Base-by-base conservation (phyloP, 2,329 filamentous ascomycete genomes). In the Claviceps monticola region DNA sequence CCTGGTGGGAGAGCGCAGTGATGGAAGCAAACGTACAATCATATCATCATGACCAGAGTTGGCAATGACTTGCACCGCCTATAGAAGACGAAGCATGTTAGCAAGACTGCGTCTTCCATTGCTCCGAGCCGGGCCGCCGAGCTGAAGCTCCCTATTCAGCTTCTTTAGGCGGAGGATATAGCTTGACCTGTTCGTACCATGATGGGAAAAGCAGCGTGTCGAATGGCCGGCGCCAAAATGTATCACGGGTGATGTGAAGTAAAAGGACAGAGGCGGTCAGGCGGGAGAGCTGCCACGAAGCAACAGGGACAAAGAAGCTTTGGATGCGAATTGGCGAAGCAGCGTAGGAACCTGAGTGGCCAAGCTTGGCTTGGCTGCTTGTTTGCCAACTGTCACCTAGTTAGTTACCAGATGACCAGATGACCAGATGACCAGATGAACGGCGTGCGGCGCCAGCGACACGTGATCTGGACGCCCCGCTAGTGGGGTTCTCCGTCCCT, bases 41-140 rank as follows among this genome's bases (percentile, higher is more conserved):
- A 97, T 97, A 69, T 96, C 91, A 84, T 97, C 91, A 75, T 98
- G 93, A 65, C 70, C 69, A 49, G 70, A 68, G 61, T 71, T 73
- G 52, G 68, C 63, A 58, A 73, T 71, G 54, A 71, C 68, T 62
- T 72, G 70, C 56, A 69, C 61, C 57, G 70, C 65, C 69, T 71
- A 55, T 48, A 50, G 46, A 53, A 51, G 23, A 14, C 3, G 50
- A 45, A 38, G 29, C 42, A 48, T 53, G 60, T 69, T 62, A 69
- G 53, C 34, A 42, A 9, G 16, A 8, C 44, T 29, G 16, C 5
- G 8, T 50, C 34, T 46, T n/a, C 16, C 26, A 14, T 17, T 46
- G 26, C 44, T 44, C 13, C 26, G 23, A 16, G 41, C 9, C 9
- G 7, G 13, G 48, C 41, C 36, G 48, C 41, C 36, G 21, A 49